phyloP scores from a whole-genome alignment of 1,284 basidiomycete species.

The Cutaneotrichosporon cyanovorans region DNA sequence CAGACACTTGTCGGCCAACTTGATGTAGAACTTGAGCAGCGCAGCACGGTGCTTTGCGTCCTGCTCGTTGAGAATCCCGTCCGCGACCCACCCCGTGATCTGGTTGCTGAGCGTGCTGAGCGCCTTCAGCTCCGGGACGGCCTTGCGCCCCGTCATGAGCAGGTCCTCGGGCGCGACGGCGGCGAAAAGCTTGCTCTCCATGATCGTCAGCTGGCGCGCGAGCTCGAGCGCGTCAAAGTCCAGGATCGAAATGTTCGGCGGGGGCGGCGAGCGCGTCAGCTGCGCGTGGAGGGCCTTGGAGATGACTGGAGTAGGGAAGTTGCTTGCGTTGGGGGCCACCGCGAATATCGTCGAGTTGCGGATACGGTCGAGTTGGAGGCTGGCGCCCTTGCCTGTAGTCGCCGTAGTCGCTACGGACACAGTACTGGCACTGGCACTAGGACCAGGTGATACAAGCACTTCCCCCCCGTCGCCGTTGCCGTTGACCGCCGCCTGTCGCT shows the following conservation, averaged over 20 bases:
- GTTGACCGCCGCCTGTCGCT: slow-evolving; percentile 16
- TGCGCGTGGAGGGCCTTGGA: slow-evolving; percentile 64
- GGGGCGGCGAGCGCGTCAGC: slow-evolving; percentile 46
- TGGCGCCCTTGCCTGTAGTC: neutral
- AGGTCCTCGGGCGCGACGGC: slow-evolving; percentile 88
- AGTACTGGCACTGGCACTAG: neutral
- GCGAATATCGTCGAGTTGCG: slow-evolving; percentile 5
- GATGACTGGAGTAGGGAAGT: slow-evolving; percentile 59
- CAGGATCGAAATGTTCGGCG: slow-evolving; percentile 57
- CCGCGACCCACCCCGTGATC: slow-evolving; percentile 92
- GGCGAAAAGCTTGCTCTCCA: slow-evolving; percentile 82
- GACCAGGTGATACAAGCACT: neutral
- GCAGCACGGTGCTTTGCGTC: slow-evolving; percentile 76
- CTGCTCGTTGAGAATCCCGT: slow-evolving; percentile 73
- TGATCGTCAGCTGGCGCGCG: slow-evolving; percentile 86
- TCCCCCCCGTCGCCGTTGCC: slow-evolving; percentile 2
- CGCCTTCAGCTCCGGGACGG: slow-evolving; percentile 66
- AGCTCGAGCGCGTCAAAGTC: slow-evolving; percentile 91
- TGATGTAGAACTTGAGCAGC: slow-evolving; percentile 85
- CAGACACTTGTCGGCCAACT: slow-evolving; percentile 89
- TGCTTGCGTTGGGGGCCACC: slow-evolving; percentile 3
- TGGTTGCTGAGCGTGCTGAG: slow-evolving; percentile 89
- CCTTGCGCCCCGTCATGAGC: slow-evolving; percentile 69
- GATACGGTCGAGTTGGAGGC: slow-evolving; percentile 17
- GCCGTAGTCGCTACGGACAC: too few relatives aligned